A percentile compares a stretch with the other conserved stretches of the same genome.
phyloP scores from a whole-genome alignment of 2,329 filamentous ascomycete genomes.

The Proliferodiscus dingleyae region DNA sequence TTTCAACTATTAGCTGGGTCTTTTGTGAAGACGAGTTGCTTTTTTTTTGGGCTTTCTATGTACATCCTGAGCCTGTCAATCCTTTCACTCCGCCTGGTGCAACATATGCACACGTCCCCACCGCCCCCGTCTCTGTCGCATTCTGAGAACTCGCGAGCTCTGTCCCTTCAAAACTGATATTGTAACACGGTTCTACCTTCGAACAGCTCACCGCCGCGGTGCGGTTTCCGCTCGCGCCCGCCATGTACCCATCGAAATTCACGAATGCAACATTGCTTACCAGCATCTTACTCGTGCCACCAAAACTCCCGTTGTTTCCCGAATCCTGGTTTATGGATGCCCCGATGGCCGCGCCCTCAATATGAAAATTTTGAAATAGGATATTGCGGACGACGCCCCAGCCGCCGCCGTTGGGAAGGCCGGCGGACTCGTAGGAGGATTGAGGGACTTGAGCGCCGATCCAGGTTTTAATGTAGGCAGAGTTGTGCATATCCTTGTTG shows the following conservation, averaged over 20 bases:
- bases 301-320: slow-evolving; percentile 44
- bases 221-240: slow-evolving; percentile 28
- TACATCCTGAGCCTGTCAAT: slow-evolving; percentile 26
- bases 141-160: slow-evolving; percentile 21
- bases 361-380: slow-evolving; percentile 45
- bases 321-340: slow-evolving; percentile 43
- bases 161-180: slow-evolving; percentile 43
- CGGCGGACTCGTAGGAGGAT: slow-evolving; percentile 43
- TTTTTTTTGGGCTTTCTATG: no score
- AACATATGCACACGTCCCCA: slow-evolving; percentile 29
- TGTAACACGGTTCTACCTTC: slow-evolving; percentile 44
- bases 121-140: slow-evolving; percentile 19
- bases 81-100: slow-evolving; percentile 27
- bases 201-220: slow-evolving; percentile 44
- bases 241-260: slow-evolving; percentile 46
- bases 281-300: slow-evolving; percentile 46
- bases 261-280: slow-evolving; percentile 45
- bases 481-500: slow-evolving; percentile 43
- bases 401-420: slow-evolving; percentile 45
- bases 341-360: slow-evolving; percentile 41
- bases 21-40: no score
- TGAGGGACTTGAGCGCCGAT: slow-evolving; percentile 44
- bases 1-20: no score
- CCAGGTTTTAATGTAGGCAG: slow-evolving; percentile 54
- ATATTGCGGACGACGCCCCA: slow-evolving; percentile 48